Base-by-base conservation (phyloP, 139 green algal genomes). In the Tetratostichococcus sp. region DNA sequence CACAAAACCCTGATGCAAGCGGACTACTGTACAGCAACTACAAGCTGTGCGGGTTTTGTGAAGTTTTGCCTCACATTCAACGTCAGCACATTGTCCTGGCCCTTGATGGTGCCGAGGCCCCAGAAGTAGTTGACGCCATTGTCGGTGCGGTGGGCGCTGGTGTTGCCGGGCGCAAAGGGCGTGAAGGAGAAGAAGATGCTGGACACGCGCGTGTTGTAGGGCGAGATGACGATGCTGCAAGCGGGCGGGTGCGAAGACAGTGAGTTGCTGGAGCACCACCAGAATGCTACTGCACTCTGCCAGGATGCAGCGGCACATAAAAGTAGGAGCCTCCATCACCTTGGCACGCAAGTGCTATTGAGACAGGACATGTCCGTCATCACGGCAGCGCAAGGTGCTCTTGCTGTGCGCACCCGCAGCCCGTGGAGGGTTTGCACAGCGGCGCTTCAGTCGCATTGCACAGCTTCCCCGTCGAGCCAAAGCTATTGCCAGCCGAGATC, bases 131-230 rank as follows among this genome's bases (percentile, higher is more conserved):
- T n/a, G 35, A 72, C 33, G 68, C 73, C 78, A 23, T 57, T 71
- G 33, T 30, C 39, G 57, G 26, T 65, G 69, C 16, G 58, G 69
- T 77, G 35, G 21, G 62, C 28, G 26, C 26, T 21, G 22, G 70
- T 23, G 73, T 62, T 16, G 6, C 75, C 69, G 26, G 43, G 43
- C 3, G 25, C 30, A 43, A 87, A 88, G 32, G 67, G 32, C 19
- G 78, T 75, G 73, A 88, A 87, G 35, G 72, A 71, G 69, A 88
- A 88, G 26, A 75, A 28, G 35, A 88, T 59, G 21, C 11, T 28
- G 23, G 50, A 75, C 21, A 69, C 42, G 43, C 80, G 81, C 31
- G 82, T 87, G 78, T 81, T 85, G 35, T 65, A 83, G 1, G 71
- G 5, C 22, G 81, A 79, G 32, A 71, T 32, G 28, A 81, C 35